A percentile compares a stretch with the other conserved stretches of the same genome.
These are phyloP conservation scores for Coprinopsis cinerea DNA, from an alignment of 768 basidiomycete genomes.

Conservation along the genomic window DNA sequence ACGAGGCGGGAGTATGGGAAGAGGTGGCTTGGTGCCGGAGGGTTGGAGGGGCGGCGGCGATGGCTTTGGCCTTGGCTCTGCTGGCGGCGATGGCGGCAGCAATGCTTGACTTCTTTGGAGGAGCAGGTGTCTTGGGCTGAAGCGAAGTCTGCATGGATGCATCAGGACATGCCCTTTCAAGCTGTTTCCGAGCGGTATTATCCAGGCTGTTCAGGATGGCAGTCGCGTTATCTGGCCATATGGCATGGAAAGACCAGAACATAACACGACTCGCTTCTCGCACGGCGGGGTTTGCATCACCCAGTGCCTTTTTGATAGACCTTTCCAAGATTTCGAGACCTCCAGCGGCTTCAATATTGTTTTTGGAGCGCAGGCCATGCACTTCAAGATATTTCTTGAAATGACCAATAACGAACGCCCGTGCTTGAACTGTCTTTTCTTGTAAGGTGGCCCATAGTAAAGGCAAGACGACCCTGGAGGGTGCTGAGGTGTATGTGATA, in stretches of 20 bases:
- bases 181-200: slow-evolving; percentile 61
- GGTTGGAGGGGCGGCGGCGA: slow-evolving; percentile 75
- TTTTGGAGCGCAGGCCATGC: slow-evolving; percentile 61
- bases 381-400: slow-evolving; percentile 68
- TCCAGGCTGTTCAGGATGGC: slow-evolving; percentile 66
- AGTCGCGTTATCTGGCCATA: slow-evolving; percentile 71
- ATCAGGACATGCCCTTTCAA: slow-evolving; percentile 81
- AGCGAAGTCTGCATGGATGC: slow-evolving; percentile 23
- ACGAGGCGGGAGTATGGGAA: slow-evolving; percentile 45
- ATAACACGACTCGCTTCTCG: slow-evolving; percentile 62
- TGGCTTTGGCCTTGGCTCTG: slow-evolving; percentile 80
- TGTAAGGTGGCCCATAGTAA: slow-evolving; percentile 63
- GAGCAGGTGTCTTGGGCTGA: slow-evolving; percentile 45
- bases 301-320: slow-evolving; percentile 63
- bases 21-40: slow-evolving; percentile 81
- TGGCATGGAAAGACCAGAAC: slow-evolving; percentile 75
- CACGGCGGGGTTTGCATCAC: slow-evolving; percentile 76
- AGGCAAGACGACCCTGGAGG: slow-evolving; percentile 62
- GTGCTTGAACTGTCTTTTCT: slow-evolving; percentile 78
- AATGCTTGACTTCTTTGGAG: slow-evolving; percentile 71
- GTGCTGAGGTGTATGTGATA: slow-evolving; percentile 62
- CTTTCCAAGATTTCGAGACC: slow-evolving; percentile 71
- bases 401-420: slow-evolving; percentile 63
- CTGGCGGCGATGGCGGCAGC: slow-evolving; percentile 88
- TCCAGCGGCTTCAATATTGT: slow-evolving; percentile 62